These are phyloP conservation scores for Wallemia ichthyophaga DNA, from an alignment of 1,284 basidiomycete genomes.

Conservation along the genomic window DNA sequence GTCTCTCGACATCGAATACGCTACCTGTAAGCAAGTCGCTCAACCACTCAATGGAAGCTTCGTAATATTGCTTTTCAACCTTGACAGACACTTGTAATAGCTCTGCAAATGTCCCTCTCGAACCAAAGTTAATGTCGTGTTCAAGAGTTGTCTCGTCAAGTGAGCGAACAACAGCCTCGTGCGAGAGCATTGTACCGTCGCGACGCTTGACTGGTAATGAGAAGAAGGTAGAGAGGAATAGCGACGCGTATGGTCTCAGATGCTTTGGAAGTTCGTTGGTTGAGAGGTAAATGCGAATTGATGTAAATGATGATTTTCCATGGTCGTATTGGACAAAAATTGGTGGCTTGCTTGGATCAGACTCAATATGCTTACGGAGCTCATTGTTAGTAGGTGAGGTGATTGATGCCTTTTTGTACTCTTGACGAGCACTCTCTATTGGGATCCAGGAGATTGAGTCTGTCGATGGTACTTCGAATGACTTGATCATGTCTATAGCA, in stretches of 20 bases:
- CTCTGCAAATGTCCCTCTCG: constrained; percentile 36
- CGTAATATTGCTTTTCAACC: constrained; percentile 53
- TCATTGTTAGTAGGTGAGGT: constrained; percentile 11
- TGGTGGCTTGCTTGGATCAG: constrained; percentile 36
- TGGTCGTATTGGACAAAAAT: constrained; percentile 81
- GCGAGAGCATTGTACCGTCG: constrained; percentile 37
- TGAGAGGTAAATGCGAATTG: constrained; percentile 48
- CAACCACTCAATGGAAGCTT: constrained; percentile 56
- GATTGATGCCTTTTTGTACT: constrained; percentile 9
- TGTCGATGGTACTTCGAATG: constrained; percentile 13
- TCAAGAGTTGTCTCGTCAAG: constrained; percentile 75
- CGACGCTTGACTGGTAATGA: constrained; percentile 48
- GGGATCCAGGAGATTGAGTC: constrained; percentile 81
- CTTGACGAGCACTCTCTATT: constrained; percentile 31
- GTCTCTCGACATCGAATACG: constrained; percentile 51
- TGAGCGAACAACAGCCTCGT: constrained; percentile 70
- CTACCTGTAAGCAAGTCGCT: constrained; percentile 59
- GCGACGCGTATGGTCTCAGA: constrained; percentile 47
- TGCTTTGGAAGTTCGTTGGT: constrained; percentile 34
- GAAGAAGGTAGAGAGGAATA: constrained; percentile 70
- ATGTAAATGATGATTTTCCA: constrained; percentile 76
- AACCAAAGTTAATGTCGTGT: constrained; percentile 47
- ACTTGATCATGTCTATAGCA: not conserved
- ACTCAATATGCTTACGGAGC: constrained; percentile 34
- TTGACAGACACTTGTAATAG: constrained; percentile 46